Evolutionary conservation across 192 early-diverging fungal species (phyloP).

Genomic region (Gamsiella multidivaricata): DNA sequence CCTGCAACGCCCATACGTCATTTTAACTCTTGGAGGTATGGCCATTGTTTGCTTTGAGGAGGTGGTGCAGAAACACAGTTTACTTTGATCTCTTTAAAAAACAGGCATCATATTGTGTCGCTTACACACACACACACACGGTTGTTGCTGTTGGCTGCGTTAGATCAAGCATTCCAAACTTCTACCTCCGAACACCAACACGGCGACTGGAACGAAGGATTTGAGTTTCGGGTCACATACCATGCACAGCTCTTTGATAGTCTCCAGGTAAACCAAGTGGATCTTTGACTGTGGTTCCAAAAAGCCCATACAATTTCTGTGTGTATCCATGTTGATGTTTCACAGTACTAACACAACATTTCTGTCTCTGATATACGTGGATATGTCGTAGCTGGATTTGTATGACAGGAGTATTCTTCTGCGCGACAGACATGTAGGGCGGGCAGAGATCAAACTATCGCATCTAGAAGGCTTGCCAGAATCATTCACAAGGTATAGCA

Average conservation of each 20-base stretch:
- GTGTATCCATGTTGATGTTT: too few relatives aligned
- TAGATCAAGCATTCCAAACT: conserved; percentile 73
- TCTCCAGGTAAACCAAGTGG: conserved; percentile 41
- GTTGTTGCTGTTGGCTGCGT: too few relatives aligned
- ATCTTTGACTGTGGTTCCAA: background rate
- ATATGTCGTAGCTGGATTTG: conserved; percentile 68
- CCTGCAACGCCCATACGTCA: conserved; percentile 71
- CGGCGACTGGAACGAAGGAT: conserved; percentile 78
- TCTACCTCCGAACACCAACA: conserved; percentile 64
- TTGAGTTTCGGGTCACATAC: conserved; percentile 74
- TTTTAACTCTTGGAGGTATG: conserved; percentile 68
- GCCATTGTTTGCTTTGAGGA: conserved; percentile 5
- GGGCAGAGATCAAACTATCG: conserved; percentile 72
- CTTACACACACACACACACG: too few relatives aligned
- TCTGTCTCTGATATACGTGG: too few relatives aligned
- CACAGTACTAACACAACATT: too few relatives aligned
- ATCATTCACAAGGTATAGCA: conserved; percentile 65
- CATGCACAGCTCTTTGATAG: conserved; percentile 83
- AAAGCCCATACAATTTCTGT: background rate
- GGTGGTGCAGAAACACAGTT: background rate
- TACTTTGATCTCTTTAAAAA: too few relatives aligned
- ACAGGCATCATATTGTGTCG: too few relatives aligned
- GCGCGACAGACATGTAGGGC: conserved; percentile 73
- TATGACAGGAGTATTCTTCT: conserved; percentile 72
- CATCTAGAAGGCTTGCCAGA: conserved; percentile 72